Base-by-base conservation (phyloP, 495 filamentous ascomycete genomes). In the Evernia prunastri region DNA sequence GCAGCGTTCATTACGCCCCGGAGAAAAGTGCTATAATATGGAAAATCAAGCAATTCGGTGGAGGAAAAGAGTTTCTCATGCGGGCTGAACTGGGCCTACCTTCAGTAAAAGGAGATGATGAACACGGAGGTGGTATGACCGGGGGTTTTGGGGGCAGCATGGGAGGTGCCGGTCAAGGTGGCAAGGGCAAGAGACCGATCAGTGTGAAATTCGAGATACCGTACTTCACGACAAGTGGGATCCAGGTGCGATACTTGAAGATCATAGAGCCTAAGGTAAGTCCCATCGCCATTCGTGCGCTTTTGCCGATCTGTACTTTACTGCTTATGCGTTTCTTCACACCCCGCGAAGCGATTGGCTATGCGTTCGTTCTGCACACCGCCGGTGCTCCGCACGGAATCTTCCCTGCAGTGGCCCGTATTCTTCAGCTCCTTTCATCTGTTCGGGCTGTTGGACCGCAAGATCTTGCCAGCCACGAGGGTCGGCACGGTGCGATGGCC, bases 11-110 rank as follows among this genome's bases (percentile, higher is more conserved):
- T 76, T 99, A 99, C 74, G 93, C 93, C 15, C 95, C 95, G 11
- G 95, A 99, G 74, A 91, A 96, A 71, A 93, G 90, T 49, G 92
- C 95, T 39, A 99, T 99, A 66, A 86, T 99, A 66, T 99, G 95
- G 95, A 97, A 97, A 81, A 99, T 99, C 79, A 99, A 99, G 82
- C 95, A 99, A 70, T 99, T 99, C 72, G 95, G 94, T 10, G 95
- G 95, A 59, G 87, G 87, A 66, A 99, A 99, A 77, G 95, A 99
- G 72, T 99, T 99, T 74, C 84, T 99, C 68, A 99, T 99, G 95
- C 88, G 94, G 54, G 95, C 95, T n/a, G 95, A 99, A 76, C 82
- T 99, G 20, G 92, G 92, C 17, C 78, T 97, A 20, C 94, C 95
- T 0, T 94, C 89, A 45, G 95, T 99, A 40, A 89, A 94, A 68